Base-by-base conservation (phyloP, 306 rosid genomes). In the Begonia fuchsioides region DNA sequence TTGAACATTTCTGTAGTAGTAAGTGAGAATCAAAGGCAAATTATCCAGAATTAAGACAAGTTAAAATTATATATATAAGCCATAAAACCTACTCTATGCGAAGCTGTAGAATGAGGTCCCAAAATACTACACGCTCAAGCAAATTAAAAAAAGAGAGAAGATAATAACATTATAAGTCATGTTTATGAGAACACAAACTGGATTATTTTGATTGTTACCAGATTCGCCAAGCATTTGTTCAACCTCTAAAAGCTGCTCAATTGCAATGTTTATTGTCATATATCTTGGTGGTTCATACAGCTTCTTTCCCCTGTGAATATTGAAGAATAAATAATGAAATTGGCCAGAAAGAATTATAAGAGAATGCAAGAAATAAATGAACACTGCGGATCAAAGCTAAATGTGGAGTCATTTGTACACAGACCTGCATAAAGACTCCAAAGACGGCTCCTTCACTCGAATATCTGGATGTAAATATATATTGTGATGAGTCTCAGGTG, bases 211-310 rank as follows among this genome's bases (percentile, higher is more conserved):
- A 32, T 19, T 20, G 63, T 53, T 53, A 84, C 97, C 90, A 32
- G 84, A 57, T 64, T 68, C 78, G 78, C 72, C 79, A 48, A 59
- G 71, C 2, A 39, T 65, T 65, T 81, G 72, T 65, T 61, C 82
- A 56, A 88, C 69, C 76, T 88, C 95, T 78, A 88, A 64, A 47
- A 88, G 82, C 72, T 88, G 95, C 75, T 79, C 86, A 63, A 88
- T 76, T 65, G 93, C 86, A 39, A 80, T 79, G 70, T 72, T 84
- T 53, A 88, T 72, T 3, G 90, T 63, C 97, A 88, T 88, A 57
- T 65, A 88, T 65, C 84, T 81, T 26, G 95, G 90, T 10, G 93
- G 88, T 74, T 83, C 96, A 61, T 87, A 87, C 44, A 59, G 63
- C 61, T 87, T 87, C 67, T 43, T 82, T 55, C 96, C 96, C 66